Percentiles rank a stretch among this genome's conserved stretches.
Evolutionary conservation across 2,329 filamentous ascomycete genomes (phyloP).

Genomic region (Colletotrichum sp.): DNA sequence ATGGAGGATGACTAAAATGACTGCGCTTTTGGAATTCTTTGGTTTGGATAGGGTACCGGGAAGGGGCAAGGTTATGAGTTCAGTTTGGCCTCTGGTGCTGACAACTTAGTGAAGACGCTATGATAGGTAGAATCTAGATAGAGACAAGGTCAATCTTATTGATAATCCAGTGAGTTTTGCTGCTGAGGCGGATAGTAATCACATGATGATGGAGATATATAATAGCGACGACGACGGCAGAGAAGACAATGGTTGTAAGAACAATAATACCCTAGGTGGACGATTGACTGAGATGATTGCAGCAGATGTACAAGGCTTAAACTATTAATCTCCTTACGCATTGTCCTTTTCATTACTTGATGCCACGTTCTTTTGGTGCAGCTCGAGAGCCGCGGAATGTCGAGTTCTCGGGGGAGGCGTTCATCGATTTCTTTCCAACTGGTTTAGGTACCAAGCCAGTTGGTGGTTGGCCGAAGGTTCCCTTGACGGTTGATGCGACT

Average conservation of each 20-base stretch:
- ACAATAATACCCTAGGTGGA: neutral
- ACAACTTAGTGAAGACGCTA: neutral
- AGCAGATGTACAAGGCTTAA: neutral
- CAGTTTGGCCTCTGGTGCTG: neutral
- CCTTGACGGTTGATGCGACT: neutral
- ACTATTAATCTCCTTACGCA: accelerated
- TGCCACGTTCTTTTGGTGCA: neutral
- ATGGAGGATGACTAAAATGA: neutral
- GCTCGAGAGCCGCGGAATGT: neutral
- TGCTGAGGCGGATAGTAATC: accelerated
- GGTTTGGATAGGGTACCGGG: neutral
- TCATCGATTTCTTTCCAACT: neutral
- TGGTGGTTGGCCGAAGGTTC: neutral
- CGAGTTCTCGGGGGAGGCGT: accelerated
- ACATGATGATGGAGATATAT: neutral
- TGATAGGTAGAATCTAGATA: neutral
- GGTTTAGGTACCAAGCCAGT: neutral
- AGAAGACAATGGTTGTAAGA: neutral
- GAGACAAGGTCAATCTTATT: neutral
- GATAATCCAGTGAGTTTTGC: neutral
- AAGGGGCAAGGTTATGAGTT: neutral
- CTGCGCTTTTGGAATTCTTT: neutral
- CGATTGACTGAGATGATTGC: neutral
- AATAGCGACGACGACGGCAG: neutral
- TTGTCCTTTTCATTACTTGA: neutral